phyloP scores from a whole-genome alignment of 75 land plant species.

The Chamaecyparis obtusa region DNA sequence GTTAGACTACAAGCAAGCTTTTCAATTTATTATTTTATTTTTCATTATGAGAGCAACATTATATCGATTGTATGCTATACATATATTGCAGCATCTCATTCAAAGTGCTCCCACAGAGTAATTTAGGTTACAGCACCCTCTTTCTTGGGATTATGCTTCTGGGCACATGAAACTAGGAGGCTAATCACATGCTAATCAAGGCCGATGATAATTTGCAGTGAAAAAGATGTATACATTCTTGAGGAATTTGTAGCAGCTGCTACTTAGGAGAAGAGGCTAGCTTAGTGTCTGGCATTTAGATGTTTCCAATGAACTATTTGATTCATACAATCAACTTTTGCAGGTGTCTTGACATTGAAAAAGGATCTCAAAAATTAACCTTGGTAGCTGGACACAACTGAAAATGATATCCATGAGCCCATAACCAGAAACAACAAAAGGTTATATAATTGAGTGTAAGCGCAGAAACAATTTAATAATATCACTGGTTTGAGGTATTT shows the following conservation, averaged over 20 bases:
- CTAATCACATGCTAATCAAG: background rate
- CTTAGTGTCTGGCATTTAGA: background rate
- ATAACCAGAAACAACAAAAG: too few relatives aligned
- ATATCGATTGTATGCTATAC: background rate
- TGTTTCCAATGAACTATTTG: background rate
- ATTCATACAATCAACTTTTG: background rate
- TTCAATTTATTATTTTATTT: slow-evolving; percentile 2
- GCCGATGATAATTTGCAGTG: background rate
- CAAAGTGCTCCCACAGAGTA: background rate
- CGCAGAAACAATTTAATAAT: background rate
- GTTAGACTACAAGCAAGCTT: background rate
- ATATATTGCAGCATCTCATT: background rate
- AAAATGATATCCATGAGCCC: too few relatives aligned
- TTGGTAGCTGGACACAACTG: too few relatives aligned
- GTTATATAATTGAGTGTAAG: too few relatives aligned
- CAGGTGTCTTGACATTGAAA: background rate
- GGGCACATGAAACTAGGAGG: background rate
- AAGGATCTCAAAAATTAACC: background rate
- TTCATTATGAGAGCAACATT: background rate
- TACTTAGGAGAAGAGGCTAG: background rate
- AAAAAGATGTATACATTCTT: background rate
- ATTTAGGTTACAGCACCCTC: background rate
- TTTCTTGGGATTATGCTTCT: background rate
- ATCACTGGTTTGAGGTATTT: background rate
- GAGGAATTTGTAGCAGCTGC: background rate